phyloP scores from a whole-genome alignment of 345 rosid genomes.

The Rhodomyrtus tomentosa region DNA sequence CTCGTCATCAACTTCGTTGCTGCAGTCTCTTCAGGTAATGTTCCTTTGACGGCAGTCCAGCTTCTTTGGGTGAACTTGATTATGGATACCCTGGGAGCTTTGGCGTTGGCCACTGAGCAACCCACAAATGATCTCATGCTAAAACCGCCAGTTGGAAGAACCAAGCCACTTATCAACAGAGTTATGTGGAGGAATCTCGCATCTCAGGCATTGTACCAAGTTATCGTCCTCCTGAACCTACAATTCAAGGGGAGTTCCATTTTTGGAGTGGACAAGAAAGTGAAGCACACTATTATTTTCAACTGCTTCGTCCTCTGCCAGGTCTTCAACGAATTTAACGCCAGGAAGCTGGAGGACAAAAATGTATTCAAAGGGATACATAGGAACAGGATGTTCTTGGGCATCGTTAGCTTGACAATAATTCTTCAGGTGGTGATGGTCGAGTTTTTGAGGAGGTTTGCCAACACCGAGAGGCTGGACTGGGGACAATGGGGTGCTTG shows the following conservation, averaged over 20 bases:
- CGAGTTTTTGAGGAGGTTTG: slow-evolving; percentile 61
- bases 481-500: slow-evolving; percentile 66
- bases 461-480: slow-evolving; percentile 55
- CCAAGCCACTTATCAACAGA: slow-evolving; percentile 53
- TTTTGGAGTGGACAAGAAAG: slow-evolving; percentile 32
- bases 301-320: slow-evolving; percentile 64
- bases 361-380: slow-evolving; percentile 59
- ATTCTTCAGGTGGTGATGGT: slow-evolving; percentile 64
- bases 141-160: slow-evolving; percentile 48
- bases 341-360: slow-evolving; percentile 63
- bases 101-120: slow-evolving; percentile 56
- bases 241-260: slow-evolving; percentile 57
- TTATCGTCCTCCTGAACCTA: slow-evolving; percentile 42
- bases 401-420: slow-evolving; percentile 37
- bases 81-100: slow-evolving; percentile 74
- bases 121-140: slow-evolving; percentile 61
- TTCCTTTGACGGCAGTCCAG: slow-evolving; percentile 72
- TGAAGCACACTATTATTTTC: slow-evolving; percentile 58
- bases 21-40: slow-evolving; percentile 59
- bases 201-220: slow-evolving; percentile 61
- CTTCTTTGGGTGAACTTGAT: slow-evolving; percentile 70
- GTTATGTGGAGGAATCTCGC: slow-evolving; percentile 70
- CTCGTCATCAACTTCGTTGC: slow-evolving; percentile 67
- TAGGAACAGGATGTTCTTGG: slow-evolving; percentile 51
- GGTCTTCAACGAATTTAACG: slow-evolving; percentile 68